Conservation (phyloP, 2,329 filamentous ascomycete species). For the Penicillium hordei region DNA sequence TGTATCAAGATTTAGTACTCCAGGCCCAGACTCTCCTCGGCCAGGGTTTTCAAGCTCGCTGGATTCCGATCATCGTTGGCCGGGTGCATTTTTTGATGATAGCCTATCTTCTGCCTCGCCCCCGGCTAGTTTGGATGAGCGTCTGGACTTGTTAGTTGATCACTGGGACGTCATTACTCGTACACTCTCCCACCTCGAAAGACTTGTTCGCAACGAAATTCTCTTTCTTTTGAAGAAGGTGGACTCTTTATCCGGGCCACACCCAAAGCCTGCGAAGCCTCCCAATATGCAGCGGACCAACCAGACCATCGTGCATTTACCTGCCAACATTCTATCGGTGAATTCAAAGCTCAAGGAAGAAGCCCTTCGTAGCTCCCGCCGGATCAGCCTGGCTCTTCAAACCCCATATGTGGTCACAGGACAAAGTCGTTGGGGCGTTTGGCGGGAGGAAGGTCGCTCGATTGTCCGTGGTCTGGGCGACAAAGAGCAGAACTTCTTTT, state of each 20-base stretch:
- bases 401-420: slow-evolving; percentile 59
- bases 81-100: slow-evolving; percentile 39
- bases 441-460: slow-evolving; percentile 61
- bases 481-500: slow-evolving; percentile 60
- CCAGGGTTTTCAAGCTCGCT: slow-evolving; percentile 42
- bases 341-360: slow-evolving; percentile 50
- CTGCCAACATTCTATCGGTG: slow-evolving; percentile 48
- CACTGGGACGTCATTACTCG: slow-evolving; percentile 61
- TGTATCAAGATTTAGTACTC: slow-evolving; percentile 37
- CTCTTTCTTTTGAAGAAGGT: slow-evolving; percentile 51
- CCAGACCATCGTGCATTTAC: slow-evolving; percentile 51
- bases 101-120: slow-evolving; percentile 47
- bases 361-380: slow-evolving; percentile 48
- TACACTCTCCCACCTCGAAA: slow-evolving; percentile 55
- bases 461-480: slow-evolving; percentile 56
- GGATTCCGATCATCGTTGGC: slow-evolving; percentile 44
- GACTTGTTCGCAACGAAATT: slow-evolving; percentile 53
- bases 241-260: slow-evolving; percentile 42
- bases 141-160: slow-evolving; percentile 56
- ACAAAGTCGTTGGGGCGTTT: slow-evolving; percentile 60
- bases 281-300: slow-evolving; percentile 51
- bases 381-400: slow-evolving; percentile 55
- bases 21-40: slow-evolving; percentile 34
- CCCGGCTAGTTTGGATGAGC: slow-evolving; percentile 52
- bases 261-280: slow-evolving; percentile 46